Conservation (phyloP, 305 asterid genomes). For the Rubia balearica region DNA sequence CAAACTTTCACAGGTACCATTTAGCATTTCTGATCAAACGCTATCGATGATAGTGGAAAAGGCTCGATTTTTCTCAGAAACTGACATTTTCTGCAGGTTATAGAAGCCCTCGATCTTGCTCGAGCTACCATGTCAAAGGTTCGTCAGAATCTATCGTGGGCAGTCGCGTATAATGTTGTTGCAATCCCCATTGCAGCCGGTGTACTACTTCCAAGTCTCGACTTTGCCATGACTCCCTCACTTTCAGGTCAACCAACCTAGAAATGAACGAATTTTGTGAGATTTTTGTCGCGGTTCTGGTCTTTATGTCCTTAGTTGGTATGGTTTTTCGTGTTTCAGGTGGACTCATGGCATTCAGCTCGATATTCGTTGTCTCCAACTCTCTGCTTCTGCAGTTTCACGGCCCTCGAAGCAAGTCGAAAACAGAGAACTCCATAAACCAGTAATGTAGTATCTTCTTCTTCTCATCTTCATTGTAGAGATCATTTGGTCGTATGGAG, state of each 20-base stretch:
- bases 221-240: slow-evolving; percentile 98
- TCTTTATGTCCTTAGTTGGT: background rate
- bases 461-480: background rate
- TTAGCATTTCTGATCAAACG: background rate
- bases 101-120: slow-evolving; percentile 91
- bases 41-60: too few species aligned
- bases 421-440: slow-evolving; percentile 9
- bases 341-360: slow-evolving; percentile 95
- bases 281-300: background rate
- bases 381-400: slow-evolving; percentile 81
- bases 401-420: slow-evolving; percentile 36
- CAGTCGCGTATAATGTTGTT: slow-evolving; percentile 74
- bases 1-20: slow-evolving; percentile 70
- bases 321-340: slow-evolving; percentile 34
- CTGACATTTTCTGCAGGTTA: slow-evolving; percentile 46
- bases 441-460: background rate
- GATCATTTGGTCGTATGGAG: background rate
- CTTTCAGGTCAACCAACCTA: slow-evolving; percentile 59
- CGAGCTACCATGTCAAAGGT: slow-evolving; percentile 89
- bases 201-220: slow-evolving; percentile 72
- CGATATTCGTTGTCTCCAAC: slow-evolving; percentile 78
- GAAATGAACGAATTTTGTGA: background rate
- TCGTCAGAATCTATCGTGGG: slow-evolving; percentile 90
- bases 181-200: slow-evolving; percentile 98
- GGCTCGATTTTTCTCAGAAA: slow-evolving; percentile 1